Evolutionary conservation across 257 asterid genomes (phyloP).

Genomic region (Solanum pimpinellifolium): DNA sequence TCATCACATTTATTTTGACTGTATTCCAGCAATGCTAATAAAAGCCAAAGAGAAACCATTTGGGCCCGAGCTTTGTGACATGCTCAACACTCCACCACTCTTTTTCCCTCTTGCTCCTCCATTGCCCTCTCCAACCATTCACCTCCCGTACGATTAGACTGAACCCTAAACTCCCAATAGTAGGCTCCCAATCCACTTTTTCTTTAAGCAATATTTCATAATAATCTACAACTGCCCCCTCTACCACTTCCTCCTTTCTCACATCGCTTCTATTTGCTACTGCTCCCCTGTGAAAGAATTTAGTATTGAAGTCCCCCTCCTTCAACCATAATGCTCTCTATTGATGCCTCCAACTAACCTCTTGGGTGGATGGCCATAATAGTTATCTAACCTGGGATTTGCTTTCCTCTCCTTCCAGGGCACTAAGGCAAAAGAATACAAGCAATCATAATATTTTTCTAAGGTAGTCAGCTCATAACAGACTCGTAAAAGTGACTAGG

Average conservation of each 20-base stretch:
- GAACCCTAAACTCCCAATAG: background rate
- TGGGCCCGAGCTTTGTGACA: background rate
- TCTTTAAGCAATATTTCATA: background rate
- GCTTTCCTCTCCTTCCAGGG: conserved; percentile 62
- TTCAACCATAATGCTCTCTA: background rate
- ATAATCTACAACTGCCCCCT: background rate
- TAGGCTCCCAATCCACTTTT: background rate
- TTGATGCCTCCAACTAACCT: background rate
- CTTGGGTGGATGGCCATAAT: background rate
- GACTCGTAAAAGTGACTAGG: conserved; percentile 4
- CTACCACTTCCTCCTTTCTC: background rate
- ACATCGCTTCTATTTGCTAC: background rate
- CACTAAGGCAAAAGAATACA: conserved; percentile 40
- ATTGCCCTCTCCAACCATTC: background rate
- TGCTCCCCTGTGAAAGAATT: background rate
- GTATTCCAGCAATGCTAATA: background rate
- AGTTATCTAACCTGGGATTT: conserved; percentile 36
- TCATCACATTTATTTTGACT: background rate
- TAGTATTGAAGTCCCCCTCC: background rate
- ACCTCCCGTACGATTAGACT: background rate
- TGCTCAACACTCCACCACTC: background rate
- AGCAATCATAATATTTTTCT: background rate
- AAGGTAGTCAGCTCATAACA: background rate
- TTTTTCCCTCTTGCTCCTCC: background rate
- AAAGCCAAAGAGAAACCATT: background rate